Base-by-base conservation (phyloP, 352 stramenopile genomes). In the Globisporangium recalcitrans region DNA sequence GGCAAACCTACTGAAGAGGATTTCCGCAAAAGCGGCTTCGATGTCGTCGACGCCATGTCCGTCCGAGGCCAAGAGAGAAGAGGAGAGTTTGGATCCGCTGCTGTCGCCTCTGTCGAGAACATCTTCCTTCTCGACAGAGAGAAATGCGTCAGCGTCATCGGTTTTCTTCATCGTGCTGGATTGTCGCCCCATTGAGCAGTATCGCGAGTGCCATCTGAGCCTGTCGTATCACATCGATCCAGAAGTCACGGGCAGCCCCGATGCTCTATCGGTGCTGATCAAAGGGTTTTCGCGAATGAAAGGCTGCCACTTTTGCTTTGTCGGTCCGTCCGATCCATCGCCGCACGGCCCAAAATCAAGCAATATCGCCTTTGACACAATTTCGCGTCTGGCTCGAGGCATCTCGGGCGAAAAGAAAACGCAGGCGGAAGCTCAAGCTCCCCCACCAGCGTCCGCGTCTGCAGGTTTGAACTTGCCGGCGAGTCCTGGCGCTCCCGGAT, bases 271-370 rank as follows among this genome's bases (percentile, higher is more conserved):
- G 21, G 74, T 82, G 29, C 71, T 96, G 10, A 78, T 96, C 64
- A 88, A 93, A 51, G 85, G 83, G 0, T 94, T 96, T 40, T 72
- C 71, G 27, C 70, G 77, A 4, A 96, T 96, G 85, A 95, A 96
- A 77, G 85, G 87, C 1, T 94, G 84, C 51, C 87, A 96, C 52
- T 96, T 96, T 65, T 96, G 87, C 59, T 94, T 96, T 58, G 81
- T 96, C 51, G 87, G 87, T 3, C 82, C 76, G 14, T 82, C 78
- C 1, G 66, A 71, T 6, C 69, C 81, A 16, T 65, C 58, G 4
- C 59, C 46, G 36, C 46, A 65, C 5, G 48, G 62, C 1, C 22
- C 56, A 2, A 69, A 69, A 22, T 71, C 73, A 3, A 77, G 71
- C 19, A 75, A 75, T 11, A 72, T 59, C 52, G 72, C 67, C 47